Conservation (phyloP, 2,329 filamentous ascomycete species). For the Hymenoscyphus fraxineus region DNA sequence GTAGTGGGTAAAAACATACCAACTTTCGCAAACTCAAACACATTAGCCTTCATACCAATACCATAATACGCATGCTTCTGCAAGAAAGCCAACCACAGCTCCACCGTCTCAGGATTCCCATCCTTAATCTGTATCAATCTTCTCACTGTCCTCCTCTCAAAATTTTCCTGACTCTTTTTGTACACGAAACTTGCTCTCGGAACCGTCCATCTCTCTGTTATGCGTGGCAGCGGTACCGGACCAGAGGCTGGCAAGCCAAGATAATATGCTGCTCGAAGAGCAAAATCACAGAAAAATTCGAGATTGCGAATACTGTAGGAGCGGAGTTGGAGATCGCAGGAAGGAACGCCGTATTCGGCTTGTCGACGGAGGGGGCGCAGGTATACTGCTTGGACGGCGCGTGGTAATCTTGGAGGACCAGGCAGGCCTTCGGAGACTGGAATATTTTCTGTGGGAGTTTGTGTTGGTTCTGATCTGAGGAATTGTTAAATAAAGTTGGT, state of each 20-base stretch:
- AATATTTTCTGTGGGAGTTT: not conserved
- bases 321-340: slow-evolving; percentile 87
- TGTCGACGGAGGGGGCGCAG: slow-evolving; percentile 76
- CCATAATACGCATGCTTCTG: slow-evolving; percentile 91
- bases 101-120: slow-evolving; percentile 81
- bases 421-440: not conserved
- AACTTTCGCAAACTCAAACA: slow-evolving; percentile 80
- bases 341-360: slow-evolving; percentile 71
- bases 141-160: slow-evolving; percentile 83
- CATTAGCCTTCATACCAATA: slow-evolving; percentile 98
- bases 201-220: slow-evolving; percentile 92
- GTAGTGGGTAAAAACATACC: slow-evolving; percentile 46
- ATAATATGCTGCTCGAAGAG: slow-evolving; percentile 90
- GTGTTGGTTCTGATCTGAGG: slow-evolving; percentile 7
- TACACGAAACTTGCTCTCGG: slow-evolving; percentile 85
- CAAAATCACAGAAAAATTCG: slow-evolving; percentile 93
- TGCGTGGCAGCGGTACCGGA: slow-evolving; percentile 79
- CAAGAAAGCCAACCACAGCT: slow-evolving; percentile 88
- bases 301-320: slow-evolving; percentile 88
- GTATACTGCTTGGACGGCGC: slow-evolving; percentile 80
- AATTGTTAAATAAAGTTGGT: slow-evolving; percentile 8
- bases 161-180: slow-evolving; percentile 98
- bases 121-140: slow-evolving; percentile 90
- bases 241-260: slow-evolving; percentile 81
- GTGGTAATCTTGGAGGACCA: slow-evolving; percentile 53